Base-by-base conservation (phyloP, 2,329 filamentous ascomycete genomes). In the Delphinella strobiligena region DNA sequence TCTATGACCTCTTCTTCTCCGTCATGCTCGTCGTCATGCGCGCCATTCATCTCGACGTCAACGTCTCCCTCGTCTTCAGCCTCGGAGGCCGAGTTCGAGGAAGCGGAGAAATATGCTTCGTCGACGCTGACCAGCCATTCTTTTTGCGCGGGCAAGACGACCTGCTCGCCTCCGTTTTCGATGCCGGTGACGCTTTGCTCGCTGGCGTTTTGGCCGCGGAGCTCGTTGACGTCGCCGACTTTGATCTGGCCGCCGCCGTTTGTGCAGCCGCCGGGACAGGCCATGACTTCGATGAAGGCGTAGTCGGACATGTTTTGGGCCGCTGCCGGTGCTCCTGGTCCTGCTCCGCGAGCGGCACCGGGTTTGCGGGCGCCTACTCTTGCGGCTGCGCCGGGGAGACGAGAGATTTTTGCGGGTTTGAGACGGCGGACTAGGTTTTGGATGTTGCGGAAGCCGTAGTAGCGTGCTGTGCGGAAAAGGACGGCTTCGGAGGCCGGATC, bases 271-370 rank as follows among this genome's bases (percentile, higher is more conserved):
- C 91, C 91, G 0, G 91, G 91, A 60, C 91, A 98, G 11, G 91
- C 91, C 91, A 98, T 98, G 43, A 98, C 91, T 62, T 98, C 91
- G 19, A 96, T 83, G 61, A 93, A 96, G n/a, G 82, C 74, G 58
- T 88, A 88, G 27, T 94, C 85, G 47, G 45, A 52, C 46, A 32
- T 48, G 45, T 12, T 52, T 30, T 53, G 54, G 4, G 53, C 58
- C 32, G 54, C 58, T 5, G 59, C 53, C 18, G 52, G 48, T 12
- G 12, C 22, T 12, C 7, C 22, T n/a, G n/a, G n/a, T n/a, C n/a
- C n/a, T 33, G 45, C 49, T 11, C 48, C 55, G 27, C 49, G 50
- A 14, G 58, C 38, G 5, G 64, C 73, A 12, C 59, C 64, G 4
- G 66, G 68, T 45, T 67, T 72, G 42, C 72, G 71, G 32, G 65